These are phyloP conservation scores for Ensete glaucum DNA, from an alignment of 176 grass and related monocot genomes.

Conservation along the genomic window DNA sequence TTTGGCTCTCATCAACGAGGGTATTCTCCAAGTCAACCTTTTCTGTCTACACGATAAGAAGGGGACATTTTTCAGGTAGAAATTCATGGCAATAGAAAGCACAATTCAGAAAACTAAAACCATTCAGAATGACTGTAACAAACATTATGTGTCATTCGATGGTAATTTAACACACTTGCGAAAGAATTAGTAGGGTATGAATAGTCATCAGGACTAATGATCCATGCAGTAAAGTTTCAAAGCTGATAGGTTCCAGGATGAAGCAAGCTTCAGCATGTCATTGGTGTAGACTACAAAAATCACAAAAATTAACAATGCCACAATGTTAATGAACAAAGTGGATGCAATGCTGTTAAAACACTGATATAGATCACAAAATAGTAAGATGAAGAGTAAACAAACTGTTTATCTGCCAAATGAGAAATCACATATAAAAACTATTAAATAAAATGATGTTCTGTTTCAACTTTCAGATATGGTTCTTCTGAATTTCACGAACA, in stretches of 20 bases:
- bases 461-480: no score
- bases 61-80: neutral
- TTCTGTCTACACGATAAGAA: slow-evolving; percentile 81
- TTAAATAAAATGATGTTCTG: no score
- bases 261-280: no score
- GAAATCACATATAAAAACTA: no score
- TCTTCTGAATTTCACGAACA: no score
- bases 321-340: neutral
- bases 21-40: slow-evolving; percentile 99
- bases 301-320: no score
- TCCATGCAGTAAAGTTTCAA: no score
- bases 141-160: neutral
- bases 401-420: no score
- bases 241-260: no score
- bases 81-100: neutral
- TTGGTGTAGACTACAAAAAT: no score
- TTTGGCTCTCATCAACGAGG: slow-evolving; percentile 94
- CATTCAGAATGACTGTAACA: neutral
- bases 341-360: neutral
- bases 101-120: neutral
- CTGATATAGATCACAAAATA: neutral
- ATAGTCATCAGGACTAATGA: neutral
- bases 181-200: neutral
- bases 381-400: no score
- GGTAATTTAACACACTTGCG: neutral